Base-by-base conservation (phyloP, 2,329 filamentous ascomycete species). In the Sclerotinia sclerotiorum region DNA sequence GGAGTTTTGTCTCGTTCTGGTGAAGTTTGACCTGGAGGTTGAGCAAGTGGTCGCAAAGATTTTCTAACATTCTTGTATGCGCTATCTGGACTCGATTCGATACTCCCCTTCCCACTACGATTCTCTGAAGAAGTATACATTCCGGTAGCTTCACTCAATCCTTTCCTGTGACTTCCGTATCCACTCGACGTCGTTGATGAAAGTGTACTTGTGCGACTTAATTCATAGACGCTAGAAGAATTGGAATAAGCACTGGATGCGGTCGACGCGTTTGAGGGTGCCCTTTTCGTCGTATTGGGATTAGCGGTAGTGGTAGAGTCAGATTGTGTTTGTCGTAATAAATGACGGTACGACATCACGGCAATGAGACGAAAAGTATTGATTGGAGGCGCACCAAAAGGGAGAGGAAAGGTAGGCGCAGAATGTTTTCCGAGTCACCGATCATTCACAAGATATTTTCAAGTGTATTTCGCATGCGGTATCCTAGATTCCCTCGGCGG, bases 11-110 rank as follows among this genome's bases (percentile, higher is more conserved):
- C 65, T 64, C 76, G 73, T 49, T 73, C 75, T 15, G 82, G 78
- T 39, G 83, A 78, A 56, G 81, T 78, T 19, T 81, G 72, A 67
- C 82, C 85, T 3, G 90, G 89, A 1, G 86, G 82, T 76, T 91
- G 90, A 4, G 89, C 87, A 8, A 93, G 83, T 32, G 91, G 91
- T 61, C 92, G 88, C 70, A 97, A 82, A 29, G 92, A 93, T 76
- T 91, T 90, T 65, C 93, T 89, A 70, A 90, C 85, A 73, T 85
- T 89, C 73, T 86, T 87, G 76, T 93, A 94, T 71, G 89, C 83
- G 73, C 86, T 88, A 46, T 88, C 87, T n/a, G 87, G 83, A 70
- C 80, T 84, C 48, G 77, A 76, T 54, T 81, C 79, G 68, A 79
- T 70, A 49, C 74, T 78, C 11, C 77, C 79, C 78, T 69, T 74